These are phyloP conservation scores for Trypanosoma vivax DNA, from an alignment of 208 protist species.

Conservation along the genomic window DNA sequence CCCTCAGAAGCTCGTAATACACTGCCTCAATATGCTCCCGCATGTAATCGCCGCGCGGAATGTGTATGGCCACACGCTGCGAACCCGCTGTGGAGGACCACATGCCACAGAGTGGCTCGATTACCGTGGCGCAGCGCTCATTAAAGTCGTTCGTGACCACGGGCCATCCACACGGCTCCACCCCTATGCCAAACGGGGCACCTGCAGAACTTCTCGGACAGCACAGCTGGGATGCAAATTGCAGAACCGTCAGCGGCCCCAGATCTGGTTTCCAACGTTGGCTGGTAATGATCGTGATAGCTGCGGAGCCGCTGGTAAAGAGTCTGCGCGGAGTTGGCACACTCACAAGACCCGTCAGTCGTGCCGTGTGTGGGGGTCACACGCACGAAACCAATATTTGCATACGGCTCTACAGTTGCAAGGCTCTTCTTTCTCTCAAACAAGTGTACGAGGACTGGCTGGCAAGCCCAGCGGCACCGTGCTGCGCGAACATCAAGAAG, in stretches of 20 bases:
- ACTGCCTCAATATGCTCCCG: not conserved
- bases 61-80: constrained; percentile 23
- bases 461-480: constrained; percentile 13
- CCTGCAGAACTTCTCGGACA: not conserved
- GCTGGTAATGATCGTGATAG: not conserved
- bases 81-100: constrained; percentile 7
- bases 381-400: constrained; percentile 59
- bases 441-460: constrained; percentile 35
- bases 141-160: constrained; percentile 44
- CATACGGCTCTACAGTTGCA: constrained; percentile 13
- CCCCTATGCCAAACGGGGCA: not conserved
- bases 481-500: constrained; percentile 41
- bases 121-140: constrained; percentile 41
- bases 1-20: not conserved
- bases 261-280: not conserved
- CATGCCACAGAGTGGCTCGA: constrained; percentile 28
- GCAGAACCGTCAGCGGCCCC: not conserved
- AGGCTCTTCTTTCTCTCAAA: constrained; percentile 23
- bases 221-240: not conserved
- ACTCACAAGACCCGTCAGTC: not conserved
- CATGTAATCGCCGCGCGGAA: constrained; percentile 12
- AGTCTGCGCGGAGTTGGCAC: not conserved
- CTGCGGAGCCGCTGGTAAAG: not conserved
- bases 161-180: constrained; percentile 34
- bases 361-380: constrained; percentile 7